Conservation (phyloP, 164 flowering plant genomes). For the Paratinospora sagittata region DNA sequence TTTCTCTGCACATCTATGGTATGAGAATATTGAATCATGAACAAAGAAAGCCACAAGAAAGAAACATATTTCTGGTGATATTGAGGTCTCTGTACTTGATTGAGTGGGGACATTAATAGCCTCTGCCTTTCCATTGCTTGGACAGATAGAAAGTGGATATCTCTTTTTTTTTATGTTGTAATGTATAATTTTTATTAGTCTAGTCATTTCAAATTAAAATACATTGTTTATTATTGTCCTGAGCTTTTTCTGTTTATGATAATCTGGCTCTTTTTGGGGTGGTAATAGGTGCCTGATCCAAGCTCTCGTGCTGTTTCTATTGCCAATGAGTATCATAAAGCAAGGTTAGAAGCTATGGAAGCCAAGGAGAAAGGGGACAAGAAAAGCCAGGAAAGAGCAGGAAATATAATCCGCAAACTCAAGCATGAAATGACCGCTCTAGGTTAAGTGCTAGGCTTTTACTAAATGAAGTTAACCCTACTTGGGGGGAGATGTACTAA, state of each 20-base stretch:
- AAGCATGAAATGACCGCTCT: constrained; percentile 76
- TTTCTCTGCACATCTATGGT: not conserved
- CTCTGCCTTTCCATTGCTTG: not conserved
- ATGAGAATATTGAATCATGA: not conserved
- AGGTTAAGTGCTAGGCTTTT: constrained; percentile 36
- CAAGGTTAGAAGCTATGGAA: constrained; percentile 56
- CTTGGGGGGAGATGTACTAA: constrained; percentile 1
- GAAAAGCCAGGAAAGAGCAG: constrained; percentile 62
- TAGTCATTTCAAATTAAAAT: not conserved
- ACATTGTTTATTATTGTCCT: not conserved
- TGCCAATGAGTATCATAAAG: constrained; percentile 60
- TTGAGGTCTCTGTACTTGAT: not conserved
- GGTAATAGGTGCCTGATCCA: constrained; percentile 39
- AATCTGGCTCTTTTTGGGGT: constrained; percentile 8
- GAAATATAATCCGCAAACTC: constrained; percentile 65
- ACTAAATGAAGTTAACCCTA: not conserved
- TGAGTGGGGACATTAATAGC: not conserved
- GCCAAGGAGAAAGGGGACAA: constrained; percentile 80
- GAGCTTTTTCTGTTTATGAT: not conserved
- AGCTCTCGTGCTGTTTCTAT: constrained; percentile 51
- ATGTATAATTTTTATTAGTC: no score
- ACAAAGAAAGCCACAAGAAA: not conserved
- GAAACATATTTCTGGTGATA: not conserved
- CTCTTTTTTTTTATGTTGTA: not conserved
- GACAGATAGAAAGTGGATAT: not conserved